Evolutionary conservation across 495 filamentous ascomycete species (phyloP), one percentile per base, ranked within the genome.

Genomic region (Schizothecium vesticola): DNA sequence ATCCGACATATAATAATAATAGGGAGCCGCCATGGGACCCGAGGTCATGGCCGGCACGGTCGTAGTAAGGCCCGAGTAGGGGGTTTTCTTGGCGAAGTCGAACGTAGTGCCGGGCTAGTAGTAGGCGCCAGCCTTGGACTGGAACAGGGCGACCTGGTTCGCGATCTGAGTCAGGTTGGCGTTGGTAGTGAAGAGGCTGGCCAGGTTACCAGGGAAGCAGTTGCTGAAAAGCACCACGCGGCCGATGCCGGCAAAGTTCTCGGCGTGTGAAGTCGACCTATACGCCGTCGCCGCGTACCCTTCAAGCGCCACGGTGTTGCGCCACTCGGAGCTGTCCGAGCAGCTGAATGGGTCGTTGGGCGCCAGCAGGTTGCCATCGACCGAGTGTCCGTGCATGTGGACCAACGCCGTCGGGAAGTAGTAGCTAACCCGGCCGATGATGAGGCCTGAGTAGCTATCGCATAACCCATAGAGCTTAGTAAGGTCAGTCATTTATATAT

Each of bases 221-320:
- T 29, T 51, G 21, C 65, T 31, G 6, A 69, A 7, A 1, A 69
- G 67, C 28, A 69, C 67, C 56, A 26, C 61, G 4, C 62, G 24
- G 22, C 67, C 67, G 25, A 43, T 28, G 6, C 65, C 67, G 21
- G 67, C 56, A 56, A 69, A 69, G 67, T 65, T 29, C 56, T 69
- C 67, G 8, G 33, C 13, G 55, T 65, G 57, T 3, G 16, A 10
- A 5, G 9, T 31, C 2, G 67, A 16, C 29, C 67, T 62, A 26
- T 69, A 69, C 3, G 51, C 62, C n/a, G 33, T 69, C 28, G 58
- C 29, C 16, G 61, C 56, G 28, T 60, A 65, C 4, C 57, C 57
- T 24, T 67, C 65, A 0, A 9, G 26, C 29, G 24, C 21, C 3
- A 67, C 65, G 25, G 28, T 9, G n/a, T 33, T 23, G 1, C 19